phyloP scores from a whole-genome alignment of 768 basidiomycete species.

The Boletellus ananas region DNA sequence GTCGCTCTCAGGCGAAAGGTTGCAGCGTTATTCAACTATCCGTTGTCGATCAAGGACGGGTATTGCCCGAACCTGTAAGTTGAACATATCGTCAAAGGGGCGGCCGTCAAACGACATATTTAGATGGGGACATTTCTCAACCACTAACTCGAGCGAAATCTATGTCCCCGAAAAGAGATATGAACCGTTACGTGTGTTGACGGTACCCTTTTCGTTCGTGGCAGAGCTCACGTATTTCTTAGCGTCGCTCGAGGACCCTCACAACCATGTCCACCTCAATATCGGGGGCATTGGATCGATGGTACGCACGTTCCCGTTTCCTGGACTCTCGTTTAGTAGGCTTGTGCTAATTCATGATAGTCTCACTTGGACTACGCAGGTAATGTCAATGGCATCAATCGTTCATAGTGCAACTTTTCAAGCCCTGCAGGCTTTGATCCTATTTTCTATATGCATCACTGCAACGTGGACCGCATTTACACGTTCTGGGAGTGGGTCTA shows the following conservation, averaged over 20 bases:
- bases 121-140: too few relatives aligned
- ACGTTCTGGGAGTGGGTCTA: constrained; percentile 23
- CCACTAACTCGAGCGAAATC: too few relatives aligned
- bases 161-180: too few relatives aligned
- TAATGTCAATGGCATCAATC: not conserved
- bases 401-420: not conserved
- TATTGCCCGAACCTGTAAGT: constrained; percentile 20
- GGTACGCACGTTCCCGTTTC: constrained; percentile 4
- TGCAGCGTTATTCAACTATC: constrained; percentile 11
- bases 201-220: too few relatives aligned
- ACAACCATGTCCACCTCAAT: constrained; percentile 18
- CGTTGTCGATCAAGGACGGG: constrained; percentile 6
- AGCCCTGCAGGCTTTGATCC: constrained; percentile 13
- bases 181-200: too few relatives aligned
- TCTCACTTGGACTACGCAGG: constrained; percentile 18
- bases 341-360: constrained; percentile 1
- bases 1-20: constrained; percentile 16
- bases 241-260: constrained; percentile 20
- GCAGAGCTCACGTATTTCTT: not conserved
- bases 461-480: constrained; percentile 17
- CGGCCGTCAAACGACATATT: too few relatives aligned
- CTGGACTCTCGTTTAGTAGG: not conserved
- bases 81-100: not conserved
- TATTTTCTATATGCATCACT: constrained; percentile 18
- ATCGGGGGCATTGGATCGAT: constrained; percentile 16